Evolutionary conservation across 2,329 filamentous ascomycete species (phyloP).

Genomic region (Lecanosticta acicola): DNA sequence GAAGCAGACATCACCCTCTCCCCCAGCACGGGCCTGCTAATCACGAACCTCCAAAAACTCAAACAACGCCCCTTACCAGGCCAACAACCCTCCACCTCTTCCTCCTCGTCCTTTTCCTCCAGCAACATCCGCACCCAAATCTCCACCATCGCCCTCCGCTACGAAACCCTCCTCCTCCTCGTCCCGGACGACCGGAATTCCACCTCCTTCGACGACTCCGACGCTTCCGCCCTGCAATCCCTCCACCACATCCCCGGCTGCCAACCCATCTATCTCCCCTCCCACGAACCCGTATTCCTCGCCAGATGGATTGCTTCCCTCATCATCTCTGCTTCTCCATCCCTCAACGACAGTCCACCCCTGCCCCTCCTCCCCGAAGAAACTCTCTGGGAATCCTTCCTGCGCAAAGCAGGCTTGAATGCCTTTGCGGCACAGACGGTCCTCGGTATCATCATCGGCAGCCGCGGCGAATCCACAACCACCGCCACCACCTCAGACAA

Average conservation of each 20-base stretch:
- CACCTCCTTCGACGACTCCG: no score
- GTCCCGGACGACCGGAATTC: no score
- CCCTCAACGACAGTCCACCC: not conserved
- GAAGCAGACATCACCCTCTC: conserved; percentile 73
- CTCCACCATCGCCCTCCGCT: conserved; percentile 49
- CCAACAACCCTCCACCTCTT: conserved; percentile 36
- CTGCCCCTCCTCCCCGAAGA: conserved; percentile 44
- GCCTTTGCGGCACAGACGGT: conserved; percentile 67
- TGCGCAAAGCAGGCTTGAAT: conserved; percentile 63
- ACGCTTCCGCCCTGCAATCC: no score
- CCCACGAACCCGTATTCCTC: no score
- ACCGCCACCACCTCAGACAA: not conserved
- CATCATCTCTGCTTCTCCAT: no score
- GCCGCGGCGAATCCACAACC: conserved; percentile 10
- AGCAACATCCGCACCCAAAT: conserved; percentile 53
- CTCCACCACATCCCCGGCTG: no score
- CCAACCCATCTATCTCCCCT: no score
- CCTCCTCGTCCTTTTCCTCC: conserved; percentile 28
- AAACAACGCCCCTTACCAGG: conserved; percentile 68
- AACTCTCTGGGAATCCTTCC: conserved; percentile 62
- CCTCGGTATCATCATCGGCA: conserved; percentile 51
- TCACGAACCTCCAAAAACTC: conserved; percentile 65
- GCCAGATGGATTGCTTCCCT: no score
- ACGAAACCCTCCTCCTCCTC: conserved; percentile 63
- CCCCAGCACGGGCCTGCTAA: conserved; percentile 60